These are phyloP conservation scores for Astrothelium subdiscretum DNA, from an alignment of 495 filamentous ascomycete genomes.

Conservation along the genomic window DNA sequence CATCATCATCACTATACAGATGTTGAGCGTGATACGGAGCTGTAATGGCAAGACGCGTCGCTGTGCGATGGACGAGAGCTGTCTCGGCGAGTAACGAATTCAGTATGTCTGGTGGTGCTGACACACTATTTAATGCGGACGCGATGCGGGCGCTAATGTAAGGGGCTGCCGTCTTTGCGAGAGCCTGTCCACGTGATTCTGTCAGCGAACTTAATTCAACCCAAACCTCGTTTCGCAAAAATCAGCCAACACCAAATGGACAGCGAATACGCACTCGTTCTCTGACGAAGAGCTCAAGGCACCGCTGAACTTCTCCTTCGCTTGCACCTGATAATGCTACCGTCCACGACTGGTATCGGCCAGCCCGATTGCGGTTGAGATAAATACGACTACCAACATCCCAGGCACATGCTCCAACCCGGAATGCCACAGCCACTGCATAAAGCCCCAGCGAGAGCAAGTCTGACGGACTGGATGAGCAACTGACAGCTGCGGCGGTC, in stretches of 20 bases:
- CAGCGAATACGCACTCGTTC: not conserved
- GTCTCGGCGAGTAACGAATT: not conserved
- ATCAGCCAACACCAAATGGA: no score
- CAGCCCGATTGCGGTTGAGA: not conserved
- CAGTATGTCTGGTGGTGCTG: conserved; percentile 1
- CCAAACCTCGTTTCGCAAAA: no score
- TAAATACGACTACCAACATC: conserved; percentile 9
- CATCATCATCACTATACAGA: conserved; percentile 19
- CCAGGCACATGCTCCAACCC: conserved; percentile 11
- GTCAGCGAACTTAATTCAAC: not conserved
- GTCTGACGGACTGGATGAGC: not conserved
- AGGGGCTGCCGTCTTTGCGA: not conserved
- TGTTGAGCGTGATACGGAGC: conserved; percentile 25
- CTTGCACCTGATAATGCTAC: conserved; percentile 1
- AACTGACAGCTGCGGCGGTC: conserved; percentile 5
- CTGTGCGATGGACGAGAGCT: conserved; percentile 10
- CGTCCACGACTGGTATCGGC: conserved; percentile 15
- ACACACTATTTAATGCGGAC: conserved; percentile 1
- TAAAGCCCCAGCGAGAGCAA: not conserved
- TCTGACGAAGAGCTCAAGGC: conserved; percentile 1
- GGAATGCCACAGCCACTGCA: conserved; percentile 3
- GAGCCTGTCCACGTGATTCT: not conserved
- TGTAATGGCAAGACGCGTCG: not conserved
- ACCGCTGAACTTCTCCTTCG: not conserved
- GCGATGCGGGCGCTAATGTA: conserved; percentile 7